phyloP scores from a whole-genome alignment of 2,329 filamentous ascomycete genomes.

The Cyclaneusma minus region DNA sequence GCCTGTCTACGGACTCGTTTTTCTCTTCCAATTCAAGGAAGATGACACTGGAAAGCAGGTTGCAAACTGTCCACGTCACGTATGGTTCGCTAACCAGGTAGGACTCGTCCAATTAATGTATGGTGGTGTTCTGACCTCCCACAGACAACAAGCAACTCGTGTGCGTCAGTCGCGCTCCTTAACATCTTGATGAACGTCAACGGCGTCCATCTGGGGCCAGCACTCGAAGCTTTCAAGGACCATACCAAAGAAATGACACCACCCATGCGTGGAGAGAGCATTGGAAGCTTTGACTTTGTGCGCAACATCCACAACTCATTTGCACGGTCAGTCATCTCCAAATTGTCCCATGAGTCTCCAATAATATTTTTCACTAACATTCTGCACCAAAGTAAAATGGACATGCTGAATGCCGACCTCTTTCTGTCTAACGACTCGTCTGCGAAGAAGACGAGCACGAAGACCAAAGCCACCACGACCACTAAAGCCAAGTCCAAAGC shows the following conservation, averaged over 20 bases:
- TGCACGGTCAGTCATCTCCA: slow-evolving; percentile 35
- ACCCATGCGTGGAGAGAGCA: slow-evolving; percentile 56
- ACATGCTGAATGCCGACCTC: slow-evolving; percentile 60
- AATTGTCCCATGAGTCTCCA: slow-evolving; percentile 2
- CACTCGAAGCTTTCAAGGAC: slow-evolving; percentile 56
- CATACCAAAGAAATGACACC: slow-evolving; percentile 55
- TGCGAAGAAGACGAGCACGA: slow-evolving; percentile 10
- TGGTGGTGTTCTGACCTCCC: neutral
- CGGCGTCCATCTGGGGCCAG: slow-evolving; percentile 49
- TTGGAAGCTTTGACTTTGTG: slow-evolving; percentile 62
- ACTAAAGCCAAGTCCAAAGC: slow-evolving; percentile 22
- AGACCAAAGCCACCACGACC: slow-evolving; percentile 21
- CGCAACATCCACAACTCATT: slow-evolving; percentile 80
- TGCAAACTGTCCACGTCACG: slow-evolving; percentile 38
- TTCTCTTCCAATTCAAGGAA: slow-evolving; percentile 60
- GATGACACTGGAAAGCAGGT: slow-evolving; percentile 33
- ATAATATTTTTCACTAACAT: slow-evolving; percentile 3
- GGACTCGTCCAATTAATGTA: slow-evolving; percentile 7
- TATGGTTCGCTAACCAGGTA: slow-evolving; percentile 95
- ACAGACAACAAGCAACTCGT: slow-evolving; percentile 68
- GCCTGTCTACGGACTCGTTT: slow-evolving; percentile 74
- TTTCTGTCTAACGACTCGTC: slow-evolving; percentile 41
- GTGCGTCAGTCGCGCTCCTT: slow-evolving; percentile 80
- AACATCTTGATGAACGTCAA: slow-evolving; percentile 85
- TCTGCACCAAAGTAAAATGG: slow-evolving; percentile 50